Percentiles rank a stretch among this genome's conserved stretches.
These are phyloP conservation scores for Gymnopus androsaceus DNA, from an alignment of 1,284 basidiomycete genomes.

Conservation along the genomic window DNA sequence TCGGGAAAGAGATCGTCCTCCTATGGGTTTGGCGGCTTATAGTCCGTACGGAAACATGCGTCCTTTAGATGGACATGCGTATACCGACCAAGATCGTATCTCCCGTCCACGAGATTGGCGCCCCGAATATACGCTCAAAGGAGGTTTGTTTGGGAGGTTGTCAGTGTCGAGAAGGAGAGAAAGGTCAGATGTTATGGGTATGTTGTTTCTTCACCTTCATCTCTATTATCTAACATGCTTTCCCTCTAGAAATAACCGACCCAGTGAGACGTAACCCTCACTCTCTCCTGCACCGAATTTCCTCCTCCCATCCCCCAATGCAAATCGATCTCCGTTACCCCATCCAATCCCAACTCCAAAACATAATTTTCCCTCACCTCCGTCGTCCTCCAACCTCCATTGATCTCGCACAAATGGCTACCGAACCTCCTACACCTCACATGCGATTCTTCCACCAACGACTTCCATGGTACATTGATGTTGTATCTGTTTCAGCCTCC, in stretches of 20 bases:
- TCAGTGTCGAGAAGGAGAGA: background rate
- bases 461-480: constrained; percentile 62
- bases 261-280: constrained; percentile 31
- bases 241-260: no score
- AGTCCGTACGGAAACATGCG: background rate
- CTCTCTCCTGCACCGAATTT: constrained; percentile 36
- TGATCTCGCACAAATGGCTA: constrained; percentile 47
- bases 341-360: constrained; percentile 9
- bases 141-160: constrained; percentile 26
- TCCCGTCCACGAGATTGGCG: constrained; percentile 40
- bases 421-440: constrained; percentile 43
- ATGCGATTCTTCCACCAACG: constrained; percentile 53
- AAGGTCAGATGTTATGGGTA: constrained; percentile 21
- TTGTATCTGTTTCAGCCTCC: constrained; percentile 42
- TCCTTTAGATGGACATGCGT: constrained; percentile 12
- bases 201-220: no score
- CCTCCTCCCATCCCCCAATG: constrained; percentile 26
- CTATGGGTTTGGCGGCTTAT: background rate
- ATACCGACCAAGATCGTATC: constrained; percentile 33
- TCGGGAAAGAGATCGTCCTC: background rate
- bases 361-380: background rate
- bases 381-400: constrained; percentile 22
- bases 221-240: no score
- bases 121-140: constrained; percentile 32
- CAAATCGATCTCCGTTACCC: constrained; percentile 30